Evolutionary conservation across 805 yeast species (phyloP), one percentile per base, ranked within the genome.

Genomic region (Candida rishiriensis): DNA sequence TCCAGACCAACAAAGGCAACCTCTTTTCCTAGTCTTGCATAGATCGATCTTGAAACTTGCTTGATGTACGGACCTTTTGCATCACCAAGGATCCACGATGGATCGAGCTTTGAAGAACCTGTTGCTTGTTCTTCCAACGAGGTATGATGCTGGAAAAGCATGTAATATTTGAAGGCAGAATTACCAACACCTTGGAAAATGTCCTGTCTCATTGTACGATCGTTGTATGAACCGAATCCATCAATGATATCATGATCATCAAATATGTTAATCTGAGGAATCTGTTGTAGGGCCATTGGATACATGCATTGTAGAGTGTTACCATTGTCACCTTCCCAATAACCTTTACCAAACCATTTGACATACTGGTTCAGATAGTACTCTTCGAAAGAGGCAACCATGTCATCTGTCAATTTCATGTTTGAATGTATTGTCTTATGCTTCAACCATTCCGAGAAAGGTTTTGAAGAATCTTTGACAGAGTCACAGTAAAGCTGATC

Each of bases 241-340:
- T 91, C 99, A 53, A 93, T 90, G 41, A 91, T 87, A 63, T 93
- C 98, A 65, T 91, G 99, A 63, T 91, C 99, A 63, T 91, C 99
- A 66, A 70, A 90, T 29, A 91, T 78, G 63, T 90, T 91, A 43
- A 91, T 72, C 31, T 84, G 76, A 6, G 99, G 98, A 50, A 91
- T 90, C 38, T 79, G 79, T 0, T 95, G 81, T 70, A 85, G 66
- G 3, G 97, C 87, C 32, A 77, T 59, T 1, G 96, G 93, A 54
- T 80, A 83, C 41, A 81, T 68, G 1, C 73, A 49, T 61, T 89
- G 95, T 32, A 78, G 61, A 1, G 95, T 83, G 38, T 70, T 70
- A 8, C 95, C 88, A 6, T 65, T 64, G 0, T 70, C 60, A 11
- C 96, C 96, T 44, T 65, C 69, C 95, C 95, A 88, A 62, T 69